Base-by-base conservation (phyloP, 345 rosid genomes). In the Eucalyptus fibrosa region DNA sequence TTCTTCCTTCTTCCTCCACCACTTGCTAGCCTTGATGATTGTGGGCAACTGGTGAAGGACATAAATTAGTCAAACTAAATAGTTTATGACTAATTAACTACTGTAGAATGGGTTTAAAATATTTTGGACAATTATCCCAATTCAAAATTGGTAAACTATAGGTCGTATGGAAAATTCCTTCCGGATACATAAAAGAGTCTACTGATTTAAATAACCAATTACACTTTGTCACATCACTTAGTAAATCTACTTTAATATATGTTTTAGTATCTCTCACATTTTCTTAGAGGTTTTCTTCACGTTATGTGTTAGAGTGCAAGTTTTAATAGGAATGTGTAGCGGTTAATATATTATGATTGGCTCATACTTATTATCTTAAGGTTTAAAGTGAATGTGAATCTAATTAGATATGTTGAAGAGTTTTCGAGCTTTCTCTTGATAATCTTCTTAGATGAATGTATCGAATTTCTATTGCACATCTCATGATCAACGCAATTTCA, bases 21-120 rank as follows among this genome's bases (percentile, higher is more conserved):
- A 1, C 56, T 51, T 4, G 4, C 7, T 30, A 26, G 32, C 1
- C 32, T 60, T 28, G 32, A 28, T 60, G 2, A 59, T 28, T 56
- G 60, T 0, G 8, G 60, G 28, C 3, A 23, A 23, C 1, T 0
- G 3, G 4, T 9, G 12, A 65, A n/a, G 21, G 5, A 30, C 1
- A 26, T 65, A 30, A 65, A 14, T 65, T 65, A 14, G 28, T 8
- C 37, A 30, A 65, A 65, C 32, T n/a, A 14, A 65, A 15, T 30
- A 30, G 5, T 65, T 14, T 30, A 14, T 65, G 34, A 15, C 10
- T 30, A n/a, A 4, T n/a, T 65, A 17, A n/a, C 0, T 32, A 7
- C 0, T 16, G 1, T 7, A n/a, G 0, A 4, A n/a, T n/a, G 0
- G 34, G 19, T 30, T 65, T 65, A 15, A 8, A 0, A 8, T 2